A percentile compares a stretch with the other conserved stretches of the same genome.
Conservation (phyloP, 192 early-diverging fungal genomes). For the Coemansia aciculifera region DNA sequence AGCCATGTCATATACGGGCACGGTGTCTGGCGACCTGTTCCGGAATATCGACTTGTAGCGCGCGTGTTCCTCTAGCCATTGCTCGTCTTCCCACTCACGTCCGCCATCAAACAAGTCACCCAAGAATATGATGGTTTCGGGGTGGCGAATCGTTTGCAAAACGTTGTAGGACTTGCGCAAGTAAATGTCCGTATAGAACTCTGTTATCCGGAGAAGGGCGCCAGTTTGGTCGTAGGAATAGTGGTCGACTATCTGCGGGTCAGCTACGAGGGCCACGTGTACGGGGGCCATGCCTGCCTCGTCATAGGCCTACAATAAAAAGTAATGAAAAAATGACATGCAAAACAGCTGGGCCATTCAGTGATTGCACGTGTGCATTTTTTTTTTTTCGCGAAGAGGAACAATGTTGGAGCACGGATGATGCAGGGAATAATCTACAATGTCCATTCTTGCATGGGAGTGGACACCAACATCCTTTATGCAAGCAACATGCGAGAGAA, state of each 20-base stretch:
- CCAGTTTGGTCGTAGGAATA: constrained; percentile 81
- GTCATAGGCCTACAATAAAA: constrained; percentile 3
- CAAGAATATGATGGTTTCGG: constrained; percentile 69
- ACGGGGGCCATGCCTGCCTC: neutral
- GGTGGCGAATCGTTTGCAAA: constrained; percentile 58
- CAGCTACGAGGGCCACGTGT: constrained; percentile 73
- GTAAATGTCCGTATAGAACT: constrained; percentile 86
- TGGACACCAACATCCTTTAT: neutral
- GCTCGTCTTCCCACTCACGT: constrained; percentile 59
- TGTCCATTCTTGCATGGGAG: neutral
- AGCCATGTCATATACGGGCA: constrained; percentile 62
- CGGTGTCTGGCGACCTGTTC: constrained; percentile 25
- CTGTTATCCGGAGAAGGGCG: constrained; percentile 57
- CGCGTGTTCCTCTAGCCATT: constrained; percentile 59
- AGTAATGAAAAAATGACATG: neutral
- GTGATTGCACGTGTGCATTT: neutral
- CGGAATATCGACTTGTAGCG: constrained; percentile 60
- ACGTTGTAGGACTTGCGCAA: constrained; percentile 76
- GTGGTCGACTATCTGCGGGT: constrained; percentile 91
- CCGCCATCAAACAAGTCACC: constrained; percentile 89
- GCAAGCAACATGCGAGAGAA: neutral
- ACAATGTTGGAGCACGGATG: neutral
- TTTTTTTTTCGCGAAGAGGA: neutral
- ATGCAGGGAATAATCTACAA: neutral
- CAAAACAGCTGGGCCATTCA: neutral